Base-by-base conservation (phyloP, 2,329 filamentous ascomycete species). In the Daldinia sp. region DNA sequence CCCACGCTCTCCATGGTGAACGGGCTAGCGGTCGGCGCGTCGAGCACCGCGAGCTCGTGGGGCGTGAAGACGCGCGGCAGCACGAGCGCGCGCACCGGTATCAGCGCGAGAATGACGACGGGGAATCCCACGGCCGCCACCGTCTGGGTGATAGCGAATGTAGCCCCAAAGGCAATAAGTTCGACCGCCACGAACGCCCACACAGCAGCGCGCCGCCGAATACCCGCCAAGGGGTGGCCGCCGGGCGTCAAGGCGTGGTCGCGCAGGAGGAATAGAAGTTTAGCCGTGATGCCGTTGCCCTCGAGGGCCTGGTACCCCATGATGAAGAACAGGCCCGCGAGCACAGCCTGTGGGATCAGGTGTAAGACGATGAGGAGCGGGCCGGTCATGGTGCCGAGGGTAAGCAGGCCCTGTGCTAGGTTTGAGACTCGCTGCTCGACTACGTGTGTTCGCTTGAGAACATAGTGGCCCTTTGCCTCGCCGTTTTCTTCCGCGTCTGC, bases 41-140 rank as follows among this genome's bases (percentile, higher is more conserved):
- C 92, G 23, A 94, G 80, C 6, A 85, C 77, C 0, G 80, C 80
- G 26, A 94, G 81, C 78, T 93, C 92, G 51, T 87, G 84, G 0
- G 80, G 75, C 0, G 82, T 83, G 72, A 93, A 90, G 77, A 87
- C 84, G 37, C 81, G 81, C 0, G 91, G 91, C 72, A 94, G 82
- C 5, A 93, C 68, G 66, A 88, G 81, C 1, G 89, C 87, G 7
- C 92, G 85, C 1, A 90, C 79, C 0, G 92, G 92, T 26, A 93
- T 89, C 4, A 93, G 82, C 15, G 88, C 79, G 54, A 93, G 80
- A 74, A 94, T 93, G 70, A 93, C 87, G 39, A 93, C 85, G 7
- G 92, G 92, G 72, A 94, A 95, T 0, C 92, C 92, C 10, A 95
- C 92, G 2, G 92, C 92, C 2, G 92, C 92, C 56, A 94, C 90